Evolutionary conservation across 148 eudicot genomes (phyloP).

Genomic region (Pharnaceum exiguum): DNA sequence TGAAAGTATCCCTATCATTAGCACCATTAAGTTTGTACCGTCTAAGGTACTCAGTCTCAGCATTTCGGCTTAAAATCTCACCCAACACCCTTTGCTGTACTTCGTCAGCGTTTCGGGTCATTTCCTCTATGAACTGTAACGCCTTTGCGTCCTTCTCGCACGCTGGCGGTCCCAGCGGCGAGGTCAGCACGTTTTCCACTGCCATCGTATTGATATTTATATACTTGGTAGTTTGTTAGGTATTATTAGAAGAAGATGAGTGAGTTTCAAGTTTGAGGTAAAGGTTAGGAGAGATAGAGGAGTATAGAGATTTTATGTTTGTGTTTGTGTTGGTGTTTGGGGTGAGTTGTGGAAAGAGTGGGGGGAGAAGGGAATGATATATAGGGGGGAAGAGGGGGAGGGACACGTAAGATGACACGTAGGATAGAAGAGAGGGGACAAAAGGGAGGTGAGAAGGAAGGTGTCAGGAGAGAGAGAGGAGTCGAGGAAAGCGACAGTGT

Average conservation of each 20-base stretch:
- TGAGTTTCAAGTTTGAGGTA: neutral
- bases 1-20: constrained; percentile 54
- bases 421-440: constrained; percentile 27
- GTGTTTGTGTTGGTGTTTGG: too few species aligned
- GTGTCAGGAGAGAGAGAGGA: constrained; percentile 22
- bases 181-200: constrained; percentile 49
- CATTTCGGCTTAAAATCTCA: constrained; percentile 58
- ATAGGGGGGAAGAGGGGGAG: constrained; percentile 7
- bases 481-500: constrained; percentile 31
- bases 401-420: constrained; percentile 30
- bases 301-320: neutral
- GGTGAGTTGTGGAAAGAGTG: constrained; percentile 8
- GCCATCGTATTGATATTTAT: constrained; percentile 50
- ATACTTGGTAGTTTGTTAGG: neutral
- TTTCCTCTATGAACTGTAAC: constrained; percentile 67
- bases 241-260: neutral
- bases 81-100: constrained; percentile 58
- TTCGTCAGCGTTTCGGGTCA: constrained; percentile 66
- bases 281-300: constrained; percentile 2
- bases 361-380: constrained; percentile 16
- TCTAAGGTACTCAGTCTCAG: constrained; percentile 56
- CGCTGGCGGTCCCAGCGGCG: constrained; percentile 69
- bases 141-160: constrained; percentile 82
- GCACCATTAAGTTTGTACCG: constrained; percentile 45
- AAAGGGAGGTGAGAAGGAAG: constrained; percentile 43